phyloP scores from a whole-genome alignment of 805 yeast species.

The Myxozyma neglecta region DNA sequence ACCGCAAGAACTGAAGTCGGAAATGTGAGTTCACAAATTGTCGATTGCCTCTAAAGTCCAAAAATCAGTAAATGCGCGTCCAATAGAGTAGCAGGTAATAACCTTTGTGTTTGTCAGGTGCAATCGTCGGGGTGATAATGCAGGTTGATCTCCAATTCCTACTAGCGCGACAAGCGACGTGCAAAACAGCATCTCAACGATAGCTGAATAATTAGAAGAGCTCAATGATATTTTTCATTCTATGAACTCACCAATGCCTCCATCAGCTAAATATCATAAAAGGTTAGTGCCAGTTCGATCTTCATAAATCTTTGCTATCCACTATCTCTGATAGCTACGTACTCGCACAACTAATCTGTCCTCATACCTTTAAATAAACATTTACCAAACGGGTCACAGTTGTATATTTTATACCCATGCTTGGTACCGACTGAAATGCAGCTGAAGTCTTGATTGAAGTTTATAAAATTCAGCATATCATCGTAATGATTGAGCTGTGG shows the following conservation, averaged over 20 bases:
- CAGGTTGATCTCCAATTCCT: slow-evolving; percentile 69
- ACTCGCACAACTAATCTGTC: slow-evolving; percentile 9
- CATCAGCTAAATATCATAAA: slow-evolving; percentile 36
- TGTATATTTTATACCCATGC: slow-evolving; percentile 68
- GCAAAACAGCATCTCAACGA: slow-evolving; percentile 86
- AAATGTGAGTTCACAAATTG: slow-evolving; percentile 85
- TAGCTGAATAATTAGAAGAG: slow-evolving; percentile 31
- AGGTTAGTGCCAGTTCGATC: neutral
- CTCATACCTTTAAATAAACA: slow-evolving; percentile 52
- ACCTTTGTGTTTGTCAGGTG: slow-evolving; percentile 77
- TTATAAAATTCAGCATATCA: slow-evolving; percentile 49
- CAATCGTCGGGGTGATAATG: slow-evolving; percentile 69
- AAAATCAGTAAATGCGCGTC: neutral
- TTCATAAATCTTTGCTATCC: too few species aligned
- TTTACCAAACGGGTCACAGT: slow-evolving; percentile 83
- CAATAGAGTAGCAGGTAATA: neutral
- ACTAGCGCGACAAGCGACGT: slow-evolving; percentile 85
- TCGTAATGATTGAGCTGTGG: slow-evolving; percentile 11
- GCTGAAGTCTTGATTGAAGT: slow-evolving; percentile 84
- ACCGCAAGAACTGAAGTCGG: slow-evolving; percentile 73
- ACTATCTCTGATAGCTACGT: neutral
- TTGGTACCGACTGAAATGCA: slow-evolving; percentile 76
- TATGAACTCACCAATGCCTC: slow-evolving; percentile 40
- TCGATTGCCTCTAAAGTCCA: slow-evolving; percentile 50
- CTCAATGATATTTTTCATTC: neutral